Evolutionary conservation across 1,139 yeast genomes (phyloP), one percentile per base, ranked within the genome.

Genomic region (Kurtzmaniella quercitrusa): DNA sequence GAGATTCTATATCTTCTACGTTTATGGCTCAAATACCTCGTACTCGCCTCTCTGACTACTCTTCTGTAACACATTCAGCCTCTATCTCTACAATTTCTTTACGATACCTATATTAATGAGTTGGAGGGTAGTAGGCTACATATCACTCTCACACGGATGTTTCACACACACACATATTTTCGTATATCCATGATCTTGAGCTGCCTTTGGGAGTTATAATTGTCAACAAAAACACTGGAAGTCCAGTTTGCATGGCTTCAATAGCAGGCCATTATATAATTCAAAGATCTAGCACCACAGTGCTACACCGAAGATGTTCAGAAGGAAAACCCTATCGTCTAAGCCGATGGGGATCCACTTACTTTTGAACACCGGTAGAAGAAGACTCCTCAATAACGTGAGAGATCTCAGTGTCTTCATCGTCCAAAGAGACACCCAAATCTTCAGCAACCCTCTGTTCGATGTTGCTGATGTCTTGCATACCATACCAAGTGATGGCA

Each of bases 401-500:
- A 11, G 37, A 48, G 19, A 39, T 47, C 8, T 50, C 55, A n/a
- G 50, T 65, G 31, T 65, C 70, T 10, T 68, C 68, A 44, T 75
- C 78, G 40, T 72, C 73, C 42, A 68, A 58, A 45, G 73, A 73
- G 38, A 81, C 70, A 55, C 81, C 86, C 59, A 82, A 70, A 51
- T 79, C 84, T 54, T 73, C 66, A 38, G 77, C 77, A 43, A 82
- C 82, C 56, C 73, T 72, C 49, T 73, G 72, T 57, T 81, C 86
- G 44, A 79, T 72, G 58, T 82, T 71, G 52, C 73, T 72, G 59
- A 81, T 72, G 55, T 88, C 96, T 45, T 76, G 77, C 64, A 83
- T 63, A 45, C 91, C 91, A 56, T 77, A 84, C 44, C 69, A 62
- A 46, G 77, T 70, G 49, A 84, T 82, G 16, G 79, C 66, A 44